Conservation (phyloP, 2,329 filamentous ascomycete genomes). For the Madurella mycetomatis region DNA sequence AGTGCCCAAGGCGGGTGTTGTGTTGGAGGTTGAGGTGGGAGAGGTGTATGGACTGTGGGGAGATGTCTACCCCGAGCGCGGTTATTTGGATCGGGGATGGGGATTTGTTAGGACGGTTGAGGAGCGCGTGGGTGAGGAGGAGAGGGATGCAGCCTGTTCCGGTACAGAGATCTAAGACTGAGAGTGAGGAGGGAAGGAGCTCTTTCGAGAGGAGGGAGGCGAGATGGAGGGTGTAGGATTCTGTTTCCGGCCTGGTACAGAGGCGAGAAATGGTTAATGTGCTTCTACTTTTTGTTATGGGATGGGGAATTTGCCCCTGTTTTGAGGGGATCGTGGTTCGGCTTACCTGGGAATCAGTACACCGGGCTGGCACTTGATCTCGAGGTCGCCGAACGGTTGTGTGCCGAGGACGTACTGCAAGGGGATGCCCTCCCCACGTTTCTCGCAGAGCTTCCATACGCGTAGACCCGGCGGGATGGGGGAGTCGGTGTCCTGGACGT, state of each 20-base stretch:
- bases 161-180: conserved; percentile 80
- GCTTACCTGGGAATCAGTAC: conserved; percentile 77
- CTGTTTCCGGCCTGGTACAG: conserved; percentile 57
- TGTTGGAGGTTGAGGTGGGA: conserved; percentile 58
- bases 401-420: conserved; percentile 86
- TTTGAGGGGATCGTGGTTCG: not conserved
- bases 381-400: conserved; percentile 80
- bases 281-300: not conserved
- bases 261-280: not conserved
- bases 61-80: conserved; percentile 72
- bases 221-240: conserved; percentile 60
- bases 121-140: conserved; percentile 58
- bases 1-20: conserved; percentile 37
- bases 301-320: no score
- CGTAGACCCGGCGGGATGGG: conserved; percentile 7
- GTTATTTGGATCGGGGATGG: conserved; percentile 34
- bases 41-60: conserved; percentile 58
- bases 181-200: conserved; percentile 35
- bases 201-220: conserved; percentile 38
- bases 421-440: conserved; percentile 61
- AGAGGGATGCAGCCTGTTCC: conserved; percentile 89
- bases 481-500: conserved; percentile 36
- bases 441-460: conserved; percentile 38
- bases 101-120: conserved; percentile 37
- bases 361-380: conserved; percentile 69